Evolutionary conservation across 805 yeast species (phyloP).

Genomic region (Saturnispora bothae): DNA sequence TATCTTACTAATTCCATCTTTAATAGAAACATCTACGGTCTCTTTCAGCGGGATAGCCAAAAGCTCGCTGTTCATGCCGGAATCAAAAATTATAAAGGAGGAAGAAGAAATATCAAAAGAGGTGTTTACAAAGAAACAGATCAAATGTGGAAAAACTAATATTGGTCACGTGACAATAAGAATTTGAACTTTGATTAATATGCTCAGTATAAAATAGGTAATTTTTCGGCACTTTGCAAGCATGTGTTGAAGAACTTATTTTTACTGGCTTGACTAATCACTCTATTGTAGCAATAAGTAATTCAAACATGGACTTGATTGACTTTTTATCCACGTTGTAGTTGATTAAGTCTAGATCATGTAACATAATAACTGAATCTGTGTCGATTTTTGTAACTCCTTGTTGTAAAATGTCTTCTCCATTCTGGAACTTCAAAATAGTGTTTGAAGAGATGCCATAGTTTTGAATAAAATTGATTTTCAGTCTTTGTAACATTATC

Average conservation of each 20-base stretch:
- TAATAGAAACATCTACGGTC: conserved; percentile 6
- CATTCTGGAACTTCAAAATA: conserved; percentile 14
- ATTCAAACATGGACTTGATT: conserved; percentile 3
- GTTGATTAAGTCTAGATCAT: conserved; percentile 4
- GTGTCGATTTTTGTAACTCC: conserved; percentile 14
- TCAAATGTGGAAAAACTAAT: too few species aligned
- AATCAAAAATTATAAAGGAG: background rate
- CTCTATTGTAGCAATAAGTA: background rate
- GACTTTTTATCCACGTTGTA: conserved; percentile 2
- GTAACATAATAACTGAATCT: conserved; percentile 10
- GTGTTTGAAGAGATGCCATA: conserved; percentile 17
- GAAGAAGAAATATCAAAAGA: background rate
- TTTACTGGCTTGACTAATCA: background rate
- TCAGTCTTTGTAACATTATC: conserved; percentile 12
- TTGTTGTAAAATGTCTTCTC: conserved; percentile 13
- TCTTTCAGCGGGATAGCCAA: conserved; percentile 2
- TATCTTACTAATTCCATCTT: conserved; percentile 22
- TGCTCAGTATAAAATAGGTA: too few species aligned
- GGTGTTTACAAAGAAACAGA: background rate
- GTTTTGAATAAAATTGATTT: conserved; percentile 10
- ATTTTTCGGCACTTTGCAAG: too few species aligned
- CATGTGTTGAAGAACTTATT: background rate
- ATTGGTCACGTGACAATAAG: too few species aligned
- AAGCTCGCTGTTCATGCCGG: conserved; percentile 1
- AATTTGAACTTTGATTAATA: too few species aligned